Evolutionary conservation across 345 rosid genomes (phyloP), one percentile per base, ranked within the genome.

Genomic region (Melaleuca alternifolia): DNA sequence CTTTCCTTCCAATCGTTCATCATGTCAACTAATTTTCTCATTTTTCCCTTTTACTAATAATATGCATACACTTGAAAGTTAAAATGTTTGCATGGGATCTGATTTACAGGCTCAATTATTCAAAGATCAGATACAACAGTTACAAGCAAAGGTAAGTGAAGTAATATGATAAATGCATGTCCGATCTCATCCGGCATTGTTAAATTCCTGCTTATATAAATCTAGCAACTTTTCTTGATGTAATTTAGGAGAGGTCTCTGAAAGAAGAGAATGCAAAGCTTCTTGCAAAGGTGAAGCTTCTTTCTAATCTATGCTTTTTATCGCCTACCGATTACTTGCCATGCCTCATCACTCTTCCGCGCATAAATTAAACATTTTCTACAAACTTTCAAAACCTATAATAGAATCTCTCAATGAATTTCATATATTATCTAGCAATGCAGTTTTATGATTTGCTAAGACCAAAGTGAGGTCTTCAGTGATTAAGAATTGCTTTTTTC

Each of bases 191-290:
- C 41, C 11, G 20, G 44, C 54, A 57, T 44, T 24, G 56, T 61
- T 62, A 28, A 20, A 50, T 85, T 59, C 53, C 53, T 12, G 23
- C 10, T 48, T 30, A 46, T 26, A 50, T 59, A 21, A 21, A 50
- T 10, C 5, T 86, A 53, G 15, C 10, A 37, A 83, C 48, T 61
- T 86, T 71, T 13, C 14, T 71, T n/a, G 51, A 48, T 76, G 48
- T 44, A 50, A 86, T 88, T 46, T 91, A 96, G 97, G 96, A 94
- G 88, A 90, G 51, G 62, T 84, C 84, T 33, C 88, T 95, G 87
- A 77, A 84, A 85, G 90, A 92, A 82, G 93, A 94, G 83, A 92
- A 94, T 86, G 88, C 90, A 75, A 89, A 83, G 76, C 85, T 93
- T 84, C 41, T n/a, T 11, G 52, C 54, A 75, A 87, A 88, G 95